Base-by-base conservation (phyloP, 1,139 yeast species). In the Candida pseudoviswanathii region DNA sequence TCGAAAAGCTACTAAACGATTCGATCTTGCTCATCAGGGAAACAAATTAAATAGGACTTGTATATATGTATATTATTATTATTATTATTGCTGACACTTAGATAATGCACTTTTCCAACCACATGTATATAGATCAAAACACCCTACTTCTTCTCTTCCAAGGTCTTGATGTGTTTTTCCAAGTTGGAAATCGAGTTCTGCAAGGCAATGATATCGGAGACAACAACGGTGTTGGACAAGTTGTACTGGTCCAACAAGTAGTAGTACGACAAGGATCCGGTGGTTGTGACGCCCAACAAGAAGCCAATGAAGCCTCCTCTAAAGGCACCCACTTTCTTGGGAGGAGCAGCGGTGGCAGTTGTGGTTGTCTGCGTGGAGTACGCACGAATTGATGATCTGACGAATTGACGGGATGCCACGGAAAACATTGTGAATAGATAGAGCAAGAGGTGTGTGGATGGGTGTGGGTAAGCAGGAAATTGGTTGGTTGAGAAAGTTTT, bases 241-340 rank as follows among this genome's bases (percentile, higher is more conserved):
- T 86, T 84, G 77, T 87, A 88, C 66, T 87, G 89, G 60, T 88
- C 95, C 52, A 89, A 71, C 57, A 89, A 75, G 67, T 88, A 89
- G 67, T 82, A 86, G 72, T 89, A 89, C 9, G 94, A 84, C 7
- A 82, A 89, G 49, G 80, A 81, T 1, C 96, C 94, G 26, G 96
- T 86, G 54, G 77, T 67, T 25, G 89, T 76, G 41, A 86, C 87
- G 43, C 96, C 96, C 37, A 85, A 74, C 52, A 89, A 76, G 67
- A 89, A 89, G 2, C 96, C 96, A 49, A 85, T 68, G 47, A 85
- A 68, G 3, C 87, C 87, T 10, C 89, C 91, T 64, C 85, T 82
- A 59, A 86, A 73, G 33, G 85, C 82, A 8, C 87, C 86, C 11
- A 81, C 74, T 57, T 68, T 75, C 56, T 70, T 75, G n/a, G 51